Base-by-base conservation (phyloP, 805 yeast genomes). In the Saccharomycopsis selenospora region DNA sequence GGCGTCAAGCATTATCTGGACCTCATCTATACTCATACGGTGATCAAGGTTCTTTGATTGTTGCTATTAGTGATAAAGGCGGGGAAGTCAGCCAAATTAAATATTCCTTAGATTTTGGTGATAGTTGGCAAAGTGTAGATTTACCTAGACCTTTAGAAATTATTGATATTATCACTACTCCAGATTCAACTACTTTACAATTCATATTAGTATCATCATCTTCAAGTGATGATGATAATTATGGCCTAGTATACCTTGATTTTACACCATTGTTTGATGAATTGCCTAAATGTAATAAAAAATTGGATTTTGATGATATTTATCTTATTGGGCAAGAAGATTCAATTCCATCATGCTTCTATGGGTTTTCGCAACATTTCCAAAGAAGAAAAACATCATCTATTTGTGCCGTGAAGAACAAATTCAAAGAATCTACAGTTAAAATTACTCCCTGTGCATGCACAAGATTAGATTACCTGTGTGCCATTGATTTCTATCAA, bases 31-130 rank as follows among this genome's bases (percentile, higher is more conserved):
- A 75, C 53, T 72, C 78, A 1, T 79, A 79, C 66, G 95, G 90
- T 40, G 91, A 86, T 62, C 75, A 74, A 48, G 96, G 95, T 26
- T 82, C 85, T 57, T 61, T 86, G 8, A 72, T 85, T 11, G 62
- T 82, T 3, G 82, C 86, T 2, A 62, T 76, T n/a, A 79, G 82
- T 28, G 64, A 57, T 28, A 56, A 60, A 14, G 59, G 70, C 4
- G n/a, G 20, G 7, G 17, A 33, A 33, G 38, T 33, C 10, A 5
- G 5, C 38, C 10, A 33, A 4, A 63, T 73, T 30, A 67, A 61
- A 46, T 87, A 72, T 56, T 80, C 95, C 0, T 59, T 80, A n/a
- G 89, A 87, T 61, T 86, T 82, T 59, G 96, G 96, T 38, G 59
- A 66, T 24, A 62, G 80, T 2, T 87, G 93, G 90, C 50, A 59